Percentiles rank a stretch among this genome's conserved stretches.
Evolutionary conservation across 2,329 filamentous ascomycete genomes (phyloP).

Genomic region (Trichoderma koningiopsis): DNA sequence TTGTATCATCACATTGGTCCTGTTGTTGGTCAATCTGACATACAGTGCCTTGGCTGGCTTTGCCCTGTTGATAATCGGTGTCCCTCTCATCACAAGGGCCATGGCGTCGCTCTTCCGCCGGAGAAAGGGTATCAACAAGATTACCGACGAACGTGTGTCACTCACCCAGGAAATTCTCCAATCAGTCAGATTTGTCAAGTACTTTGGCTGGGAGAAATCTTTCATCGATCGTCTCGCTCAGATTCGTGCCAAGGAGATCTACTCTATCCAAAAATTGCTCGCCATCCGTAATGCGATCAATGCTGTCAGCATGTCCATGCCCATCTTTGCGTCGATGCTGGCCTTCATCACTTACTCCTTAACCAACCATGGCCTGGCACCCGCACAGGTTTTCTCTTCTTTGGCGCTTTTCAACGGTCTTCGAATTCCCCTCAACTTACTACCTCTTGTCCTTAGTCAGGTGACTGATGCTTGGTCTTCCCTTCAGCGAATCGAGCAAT

Average conservation of each 20-base stretch:
- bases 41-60: slow-evolving; percentile 92
- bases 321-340: slow-evolving; percentile 93
- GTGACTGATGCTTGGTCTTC: slow-evolving; percentile 88
- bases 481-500: slow-evolving; percentile 82
- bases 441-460: slow-evolving; percentile 86
- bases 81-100: slow-evolving; percentile 75
- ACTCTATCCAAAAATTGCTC: slow-evolving; percentile 79
- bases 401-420: slow-evolving; percentile 91
- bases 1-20: slow-evolving; percentile 73
- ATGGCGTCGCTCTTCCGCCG: slow-evolving; percentile 76
- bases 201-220: slow-evolving; percentile 90
- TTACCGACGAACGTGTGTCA: slow-evolving; percentile 89
- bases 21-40: slow-evolving; percentile 83
- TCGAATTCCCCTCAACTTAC: slow-evolving; percentile 83
- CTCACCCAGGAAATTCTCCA: slow-evolving; percentile 91
- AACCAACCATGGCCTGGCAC: slow-evolving; percentile 66
- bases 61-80: slow-evolving; percentile 73
- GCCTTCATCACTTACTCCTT: slow-evolving; percentile 83
- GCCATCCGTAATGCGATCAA: slow-evolving; percentile 84
- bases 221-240: slow-evolving; percentile 76
- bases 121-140: slow-evolving; percentile 81
- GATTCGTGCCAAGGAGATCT: slow-evolving; percentile 76
- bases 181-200: slow-evolving; percentile 93
- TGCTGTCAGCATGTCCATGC: slow-evolving; percentile 80
- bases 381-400: slow-evolving; percentile 87